Base-by-base conservation (phyloP, 2,329 filamentous ascomycete genomes). In the Botrytis galanthina region DNA sequence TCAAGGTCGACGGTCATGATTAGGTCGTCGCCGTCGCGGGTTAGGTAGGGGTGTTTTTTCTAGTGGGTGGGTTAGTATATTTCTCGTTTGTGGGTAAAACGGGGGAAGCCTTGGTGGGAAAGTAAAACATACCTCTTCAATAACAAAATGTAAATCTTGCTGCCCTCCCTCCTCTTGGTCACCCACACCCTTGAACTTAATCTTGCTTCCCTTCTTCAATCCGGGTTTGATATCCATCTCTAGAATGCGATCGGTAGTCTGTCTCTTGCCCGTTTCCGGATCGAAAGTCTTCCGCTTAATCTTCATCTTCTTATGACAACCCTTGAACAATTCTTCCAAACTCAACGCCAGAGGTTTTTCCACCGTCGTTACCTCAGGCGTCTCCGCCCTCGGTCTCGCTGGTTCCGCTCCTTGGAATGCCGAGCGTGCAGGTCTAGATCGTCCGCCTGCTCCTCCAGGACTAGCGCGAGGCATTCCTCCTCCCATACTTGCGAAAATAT, bases 201-300 rank as follows among this genome's bases (percentile, higher is more conserved):
- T 97, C 87, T 98, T 99, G 80, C 93, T 97, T 44, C 96, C 96
- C 79, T 97, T 95, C 85, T 98, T 98, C 83, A 98, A 85, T 74
- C 96, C 96, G 9, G 94, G 91, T 85, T 98, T 98, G 84, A 99
- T 97, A 64, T 94, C 94, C 70, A 98, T 95, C 81, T 97, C 94
- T 44, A 99, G 85, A 29, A 98, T 93, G 80, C 95, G 93, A 79
- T 99, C 96, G 75, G 95, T 93, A 4, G 91, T 92, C 61, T 89
- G 93, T 78, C 94, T 90, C 85, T 97, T 97, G 73, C 94, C 94
- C 0, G 87, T 91, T 32, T 91, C 84, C 57, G 85, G 86, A 82
- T 99, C 96, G 82, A 93, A 98, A 29, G 92, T 94, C 89, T 98
- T 98, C 80, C 95, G 90, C 86, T 97, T 98, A 77, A 98, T 97